These are phyloP conservation scores for Scutellaria minor DNA, from an alignment of 257 asterid genomes.

Conservation along the genomic window DNA sequence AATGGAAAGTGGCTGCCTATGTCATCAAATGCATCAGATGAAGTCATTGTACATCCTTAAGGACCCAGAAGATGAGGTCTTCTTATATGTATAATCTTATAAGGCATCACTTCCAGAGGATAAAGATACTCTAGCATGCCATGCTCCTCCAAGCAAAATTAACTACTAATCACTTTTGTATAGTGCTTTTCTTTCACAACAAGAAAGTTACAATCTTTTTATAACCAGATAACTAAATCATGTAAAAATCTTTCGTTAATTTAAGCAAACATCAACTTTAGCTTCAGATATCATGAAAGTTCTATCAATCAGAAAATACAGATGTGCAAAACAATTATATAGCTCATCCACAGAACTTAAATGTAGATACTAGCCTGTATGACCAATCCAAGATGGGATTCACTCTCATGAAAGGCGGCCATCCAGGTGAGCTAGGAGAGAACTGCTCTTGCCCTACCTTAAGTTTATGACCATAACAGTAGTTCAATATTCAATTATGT, in stretches of 20 bases:
- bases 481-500: background rate
- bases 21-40: background rate
- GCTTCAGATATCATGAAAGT: too few species aligned
- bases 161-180: background rate
- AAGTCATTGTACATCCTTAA: background rate
- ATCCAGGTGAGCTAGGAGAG: conserved; percentile 98
- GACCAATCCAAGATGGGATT: conserved; percentile 99
- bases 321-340: conserved; percentile 2
- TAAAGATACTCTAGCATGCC: background rate
- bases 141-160: background rate
- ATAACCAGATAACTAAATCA: background rate
- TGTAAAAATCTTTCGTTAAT: conserved; percentile 3
- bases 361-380: conserved; percentile 60
- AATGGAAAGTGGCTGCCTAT: background rate
- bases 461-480: conserved; percentile 24
- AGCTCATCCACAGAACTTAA: conserved; percentile 21
- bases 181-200: background rate
- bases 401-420: conserved; percentile 99
- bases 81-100: background rate
- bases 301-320: too few species aligned
- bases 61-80: background rate
- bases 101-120: background rate
- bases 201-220: background rate
- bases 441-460: conserved; percentile 97
- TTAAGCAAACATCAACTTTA: background rate